A percentile compares a stretch with the other conserved stretches of the same genome.
These are phyloP conservation scores for Posidonia oceanica DNA, from an alignment of 116 monocot species.

Conservation along the genomic window DNA sequence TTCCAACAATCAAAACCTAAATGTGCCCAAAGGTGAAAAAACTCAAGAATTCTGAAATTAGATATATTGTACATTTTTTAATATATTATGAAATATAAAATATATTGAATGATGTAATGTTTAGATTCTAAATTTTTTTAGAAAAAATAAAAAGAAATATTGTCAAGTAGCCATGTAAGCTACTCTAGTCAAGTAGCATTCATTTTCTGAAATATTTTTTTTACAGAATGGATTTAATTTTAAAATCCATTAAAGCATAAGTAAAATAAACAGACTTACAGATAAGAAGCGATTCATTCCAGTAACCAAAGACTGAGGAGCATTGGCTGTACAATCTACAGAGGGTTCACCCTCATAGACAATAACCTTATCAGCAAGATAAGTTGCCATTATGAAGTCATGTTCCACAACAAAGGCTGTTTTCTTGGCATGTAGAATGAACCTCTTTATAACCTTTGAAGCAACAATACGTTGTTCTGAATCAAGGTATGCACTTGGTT, in stretches of 20 bases:
- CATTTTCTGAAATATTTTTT: too few relatives aligned
- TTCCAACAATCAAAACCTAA: too few relatives aligned
- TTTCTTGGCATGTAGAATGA: conserved; percentile 83
- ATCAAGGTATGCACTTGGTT: conserved; percentile 83
- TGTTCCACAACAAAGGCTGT: conserved; percentile 82
- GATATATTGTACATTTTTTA: too few relatives aligned
- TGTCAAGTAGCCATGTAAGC: too few relatives aligned
- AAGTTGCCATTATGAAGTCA: conserved; percentile 87
- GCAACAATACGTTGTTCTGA: conserved; percentile 87
- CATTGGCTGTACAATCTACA: conserved; percentile 57
- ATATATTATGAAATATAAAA: too few relatives aligned
- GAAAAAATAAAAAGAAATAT: too few relatives aligned
- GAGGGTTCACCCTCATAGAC: conserved; percentile 75
- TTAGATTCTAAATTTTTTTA: too few relatives aligned
- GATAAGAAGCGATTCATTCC: conserved; percentile 79
- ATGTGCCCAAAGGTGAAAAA: too few relatives aligned
- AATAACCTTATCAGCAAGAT: conserved; percentile 74
- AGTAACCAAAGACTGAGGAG: conserved; percentile 64
- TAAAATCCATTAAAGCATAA: neutral
- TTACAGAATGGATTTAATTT: too few relatives aligned
- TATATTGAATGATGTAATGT: too few relatives aligned
- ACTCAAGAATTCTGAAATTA: too few relatives aligned
- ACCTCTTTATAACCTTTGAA: conserved; percentile 77
- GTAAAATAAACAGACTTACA: conserved; percentile 25
- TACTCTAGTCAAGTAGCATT: too few relatives aligned